A percentile compares a stretch with the other conserved stretches of the same genome.
Evolutionary conservation across 768 basidiomycete species (phyloP).

Genomic region (Suillus ampliporus): DNA sequence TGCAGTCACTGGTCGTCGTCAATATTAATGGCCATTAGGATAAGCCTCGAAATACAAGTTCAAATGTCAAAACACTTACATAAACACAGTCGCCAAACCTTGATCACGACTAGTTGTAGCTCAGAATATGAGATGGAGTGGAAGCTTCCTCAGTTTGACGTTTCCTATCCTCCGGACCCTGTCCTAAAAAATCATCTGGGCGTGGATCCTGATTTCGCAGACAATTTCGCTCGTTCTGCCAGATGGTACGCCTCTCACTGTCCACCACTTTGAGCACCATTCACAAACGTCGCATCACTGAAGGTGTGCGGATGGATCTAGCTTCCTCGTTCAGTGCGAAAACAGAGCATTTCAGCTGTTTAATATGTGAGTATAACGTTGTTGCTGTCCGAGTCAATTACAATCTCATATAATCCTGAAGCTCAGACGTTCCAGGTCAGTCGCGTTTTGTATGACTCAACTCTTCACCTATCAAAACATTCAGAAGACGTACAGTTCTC

Average conservation of each 20-base stretch:
- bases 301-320: slow-evolving; percentile 81
- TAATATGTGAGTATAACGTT: slow-evolving; percentile 42
- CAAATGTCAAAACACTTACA: no score
- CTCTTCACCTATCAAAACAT: not conserved
- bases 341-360: slow-evolving; percentile 67
- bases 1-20: no score
- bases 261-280: not conserved
- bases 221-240: slow-evolving; percentile 59
- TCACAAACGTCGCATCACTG: not conserved
- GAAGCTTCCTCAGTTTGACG: slow-evolving; percentile 38
- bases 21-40: no score
- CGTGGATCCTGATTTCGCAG: slow-evolving; percentile 27
- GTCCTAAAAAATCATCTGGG: slow-evolving; percentile 19
- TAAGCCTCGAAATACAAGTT: no score
- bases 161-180: slow-evolving; percentile 23
- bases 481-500: not conserved
- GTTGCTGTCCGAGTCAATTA: not conserved
- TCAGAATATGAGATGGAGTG: slow-evolving; percentile 22
- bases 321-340: slow-evolving; percentile 72
- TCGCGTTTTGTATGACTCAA: no score
- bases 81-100: not conserved
- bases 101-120: not conserved
- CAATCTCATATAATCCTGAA: not conserved
- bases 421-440: not conserved
- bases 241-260: slow-evolving; percentile 55